These are phyloP conservation scores for Vitis hybrid DNA, from an alignment of 177 flowering plant genomes.

Conservation along the genomic window DNA sequence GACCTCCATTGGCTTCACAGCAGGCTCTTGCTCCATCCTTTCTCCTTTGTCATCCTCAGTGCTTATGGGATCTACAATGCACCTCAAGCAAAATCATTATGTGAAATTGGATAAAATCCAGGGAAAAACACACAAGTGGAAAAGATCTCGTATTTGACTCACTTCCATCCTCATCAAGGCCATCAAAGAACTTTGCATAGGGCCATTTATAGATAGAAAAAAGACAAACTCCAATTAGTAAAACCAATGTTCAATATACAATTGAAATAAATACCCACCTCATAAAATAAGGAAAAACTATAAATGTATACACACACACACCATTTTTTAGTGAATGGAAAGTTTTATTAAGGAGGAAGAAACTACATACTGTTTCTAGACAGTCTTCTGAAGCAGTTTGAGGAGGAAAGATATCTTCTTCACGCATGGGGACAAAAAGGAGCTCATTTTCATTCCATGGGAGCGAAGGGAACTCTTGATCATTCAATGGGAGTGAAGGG, in stretches of 20 bases:
- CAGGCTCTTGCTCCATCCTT: slow-evolving; percentile 19
- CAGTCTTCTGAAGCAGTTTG: slow-evolving; percentile 20
- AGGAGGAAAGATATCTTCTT: slow-evolving; percentile 41
- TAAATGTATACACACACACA: no score
- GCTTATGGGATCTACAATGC: no score
- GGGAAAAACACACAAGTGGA: neutral
- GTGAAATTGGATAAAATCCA: no score
- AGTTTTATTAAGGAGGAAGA: neutral
- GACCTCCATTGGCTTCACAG: slow-evolving; percentile 14
- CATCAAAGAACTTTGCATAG: slow-evolving; percentile 45
- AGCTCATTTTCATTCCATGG: no score
- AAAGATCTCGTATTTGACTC: slow-evolving; percentile 17
- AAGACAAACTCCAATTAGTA: no score
- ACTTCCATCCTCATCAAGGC: slow-evolving; percentile 62
- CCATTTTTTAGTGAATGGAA: no score
- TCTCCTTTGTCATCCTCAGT: slow-evolving; percentile 18
- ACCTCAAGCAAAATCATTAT: no score
- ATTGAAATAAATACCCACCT: neutral
- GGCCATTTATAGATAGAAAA: neutral
- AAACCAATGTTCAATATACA: neutral
- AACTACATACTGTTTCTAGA: slow-evolving; percentile 24
- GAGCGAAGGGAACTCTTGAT: no score
- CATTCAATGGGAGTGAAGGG: slow-evolving; percentile 64
- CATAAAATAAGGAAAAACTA: no score
- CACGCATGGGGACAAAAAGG: no score